phyloP scores from a whole-genome alignment of 2,329 filamentous ascomycete genomes.

The Pestalotiopsis sp. region DNA sequence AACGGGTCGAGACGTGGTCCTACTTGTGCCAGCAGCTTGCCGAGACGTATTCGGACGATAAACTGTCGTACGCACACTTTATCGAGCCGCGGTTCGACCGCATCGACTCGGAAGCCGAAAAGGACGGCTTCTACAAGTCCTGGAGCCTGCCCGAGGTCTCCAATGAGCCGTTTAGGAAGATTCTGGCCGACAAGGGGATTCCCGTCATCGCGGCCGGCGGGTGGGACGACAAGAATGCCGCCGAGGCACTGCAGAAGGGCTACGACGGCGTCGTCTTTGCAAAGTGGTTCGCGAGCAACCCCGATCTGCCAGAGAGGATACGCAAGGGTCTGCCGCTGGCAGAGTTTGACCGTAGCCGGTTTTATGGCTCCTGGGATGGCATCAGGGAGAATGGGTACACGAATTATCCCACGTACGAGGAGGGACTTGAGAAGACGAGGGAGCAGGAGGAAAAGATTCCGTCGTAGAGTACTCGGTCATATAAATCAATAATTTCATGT shows the following conservation, averaged over 20 bases:
- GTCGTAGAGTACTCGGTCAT: neutral
- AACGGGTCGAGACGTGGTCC: conserved; percentile 50
- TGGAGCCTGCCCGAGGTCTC: conserved; percentile 31
- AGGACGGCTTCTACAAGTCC: conserved; percentile 38
- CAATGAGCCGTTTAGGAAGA: conserved; percentile 24
- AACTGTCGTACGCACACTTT: conserved; percentile 49
- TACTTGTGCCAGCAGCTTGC: conserved; percentile 44
- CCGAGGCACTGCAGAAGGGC: conserved; percentile 27
- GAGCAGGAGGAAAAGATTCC: conserved; percentile 1
- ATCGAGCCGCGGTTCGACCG: conserved; percentile 52
- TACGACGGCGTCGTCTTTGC: conserved; percentile 44
- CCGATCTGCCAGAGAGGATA: conserved; percentile 44
- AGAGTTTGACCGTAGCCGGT: conserved; percentile 40
- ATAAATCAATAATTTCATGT: neutral
- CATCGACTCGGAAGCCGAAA: conserved; percentile 36
- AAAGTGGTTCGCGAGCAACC: conserved; percentile 47
- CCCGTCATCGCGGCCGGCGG: conserved; percentile 27
- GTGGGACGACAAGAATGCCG: conserved; percentile 28
- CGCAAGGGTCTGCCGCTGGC: conserved; percentile 39
- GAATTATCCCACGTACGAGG: conserved; percentile 30
- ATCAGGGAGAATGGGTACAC: conserved; percentile 34
- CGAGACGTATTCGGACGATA: conserved; percentile 25
- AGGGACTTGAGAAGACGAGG: neutral
- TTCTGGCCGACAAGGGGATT: conserved; percentile 27
- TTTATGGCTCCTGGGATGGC: conserved; percentile 32